These are phyloP conservation scores for Colletotrichum sp. DNA, from an alignment of 2,329 filamentous ascomycete species.

Conservation along the genomic window DNA sequence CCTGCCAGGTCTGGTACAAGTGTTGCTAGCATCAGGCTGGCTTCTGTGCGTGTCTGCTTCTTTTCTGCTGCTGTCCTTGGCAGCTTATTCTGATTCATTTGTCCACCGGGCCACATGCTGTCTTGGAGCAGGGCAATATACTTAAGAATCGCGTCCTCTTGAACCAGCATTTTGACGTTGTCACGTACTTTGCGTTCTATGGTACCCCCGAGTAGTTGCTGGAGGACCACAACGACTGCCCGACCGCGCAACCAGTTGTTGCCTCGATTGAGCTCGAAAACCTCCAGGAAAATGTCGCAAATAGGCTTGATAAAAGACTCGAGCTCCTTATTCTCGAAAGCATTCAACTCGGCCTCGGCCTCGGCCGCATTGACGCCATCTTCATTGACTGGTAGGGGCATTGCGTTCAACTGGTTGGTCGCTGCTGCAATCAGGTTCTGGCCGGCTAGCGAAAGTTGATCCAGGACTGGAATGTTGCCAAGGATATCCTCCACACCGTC, in stretches of 20 bases:
- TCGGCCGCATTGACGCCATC: conserved; percentile 66
- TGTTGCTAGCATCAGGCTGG: conserved; percentile 86
- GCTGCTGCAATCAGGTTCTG: conserved; percentile 88
- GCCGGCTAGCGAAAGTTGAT: conserved; percentile 90
- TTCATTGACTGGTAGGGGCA: conserved; percentile 56
- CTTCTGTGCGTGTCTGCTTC: conserved; percentile 81
- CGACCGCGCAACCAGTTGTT: conserved; percentile 97
- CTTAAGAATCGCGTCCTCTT: conserved; percentile 78
- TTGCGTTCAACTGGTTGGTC: conserved; percentile 65
- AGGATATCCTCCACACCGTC: conserved; percentile 98
- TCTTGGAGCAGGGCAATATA: conserved; percentile 79
- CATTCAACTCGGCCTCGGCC: conserved; percentile 91
- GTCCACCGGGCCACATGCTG: conserved; percentile 80
- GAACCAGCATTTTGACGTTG: conserved; percentile 72
- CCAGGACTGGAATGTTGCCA: conserved; percentile 92
- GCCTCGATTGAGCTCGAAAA: conserved; percentile 91
- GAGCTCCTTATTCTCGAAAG: conserved; percentile 87
- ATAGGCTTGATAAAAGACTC: conserved; percentile 99
- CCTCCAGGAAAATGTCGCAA: conserved; percentile 94
- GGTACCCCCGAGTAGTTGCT: conserved; percentile 93
- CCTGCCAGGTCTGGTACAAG: conserved; percentile 89
- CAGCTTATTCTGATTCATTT: conserved; percentile 51
- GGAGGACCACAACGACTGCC: conserved; percentile 93
- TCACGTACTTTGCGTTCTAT: conserved; percentile 96
- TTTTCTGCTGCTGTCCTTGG: conserved; percentile 75